Base-by-base conservation (phyloP, 1,139 yeast species). In the Magnusiomyces sp. region DNA sequence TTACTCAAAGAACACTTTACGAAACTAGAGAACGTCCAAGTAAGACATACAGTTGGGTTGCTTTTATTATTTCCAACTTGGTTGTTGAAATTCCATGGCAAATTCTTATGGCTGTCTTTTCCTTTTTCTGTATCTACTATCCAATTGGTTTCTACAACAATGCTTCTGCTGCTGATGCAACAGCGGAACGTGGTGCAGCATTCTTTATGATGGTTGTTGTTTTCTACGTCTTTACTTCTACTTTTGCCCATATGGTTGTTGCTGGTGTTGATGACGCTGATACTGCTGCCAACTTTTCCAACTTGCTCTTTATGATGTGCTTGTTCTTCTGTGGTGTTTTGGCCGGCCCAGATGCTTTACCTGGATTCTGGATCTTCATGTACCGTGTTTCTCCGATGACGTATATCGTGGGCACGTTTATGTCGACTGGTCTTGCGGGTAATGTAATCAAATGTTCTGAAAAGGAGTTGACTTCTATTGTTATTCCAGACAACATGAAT, bases 291-390 rank as follows among this genome's bases (percentile, higher is more conserved):
- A 82, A 83, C 60, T 59, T 82, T 52, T 79, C 82, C 1, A 72
- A 77, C 34, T 63, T 84, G 65, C 62, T 81, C 60, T 83, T 82
- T 67, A 77, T 88, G 16, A 68, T 84, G 74, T 73, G 82, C 55
- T 70, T 85, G 66, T 86, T 87, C 78, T 86, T 87, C 78, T 82
- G 92, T 71, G 95, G 95, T 76, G 94, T 84, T 43, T 69, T 87
- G 66, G 84, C 78, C 11, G 73, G 81, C 36, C 77, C 81, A 31
- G 62, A 68, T 11, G 70, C 69, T 14, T 67, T 84, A 67, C 80
- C 80, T 62, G 80, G 81, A 1, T 83, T 84, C 68, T 83, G 73
- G 73, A 71, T 59, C 54, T 87, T 84, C 71, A 81, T 83, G 86
- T 78, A 81, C 69, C 76, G 81, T 59, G 75, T 76, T 1, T 78